phyloP scores from a whole-genome alignment of 2,329 filamentous ascomycete species.

The Camptophora hylomeconis region DNA sequence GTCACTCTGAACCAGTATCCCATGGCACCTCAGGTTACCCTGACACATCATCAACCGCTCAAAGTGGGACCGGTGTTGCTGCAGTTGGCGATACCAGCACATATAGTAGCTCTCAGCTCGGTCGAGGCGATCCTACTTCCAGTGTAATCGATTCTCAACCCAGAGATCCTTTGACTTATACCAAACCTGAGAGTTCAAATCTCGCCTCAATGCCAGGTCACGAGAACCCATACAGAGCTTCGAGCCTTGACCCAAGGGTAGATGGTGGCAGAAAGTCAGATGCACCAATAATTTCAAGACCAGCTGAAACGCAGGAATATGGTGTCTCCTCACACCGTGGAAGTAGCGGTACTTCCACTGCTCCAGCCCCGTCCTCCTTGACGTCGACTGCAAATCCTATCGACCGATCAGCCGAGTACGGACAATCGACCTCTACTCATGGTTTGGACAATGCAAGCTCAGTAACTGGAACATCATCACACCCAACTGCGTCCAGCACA shows the following conservation, averaged over 20 bases:
- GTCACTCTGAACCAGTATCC: neutral
- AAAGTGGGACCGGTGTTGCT: conserved; percentile 2
- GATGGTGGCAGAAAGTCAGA: conserved; percentile 4
- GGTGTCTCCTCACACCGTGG: neutral
- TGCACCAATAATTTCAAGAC: too few relatives aligned
- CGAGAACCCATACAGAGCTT: conserved; percentile 8
- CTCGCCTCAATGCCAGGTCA: conserved; percentile 2
- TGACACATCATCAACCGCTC: neutral
- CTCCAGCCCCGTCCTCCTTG: conserved; percentile 2
- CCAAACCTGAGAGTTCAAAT: conserved; percentile 9
- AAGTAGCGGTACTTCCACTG: conserved; percentile 1
- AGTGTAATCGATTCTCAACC: conserved; percentile 12
- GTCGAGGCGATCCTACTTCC: conserved; percentile 10
- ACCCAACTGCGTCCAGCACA: conserved; percentile 3
- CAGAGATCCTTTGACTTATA: conserved; percentile 13
- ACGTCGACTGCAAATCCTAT: conserved; percentile 6
- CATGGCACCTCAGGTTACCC: neutral
- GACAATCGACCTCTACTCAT: conserved; percentile 1
- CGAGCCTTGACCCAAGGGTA: conserved; percentile 8
- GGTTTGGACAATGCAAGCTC: too few relatives aligned
- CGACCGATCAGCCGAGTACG: conserved; percentile 4
- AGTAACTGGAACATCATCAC: too few relatives aligned
- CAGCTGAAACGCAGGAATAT: neutral
- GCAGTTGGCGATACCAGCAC: conserved; percentile 14
- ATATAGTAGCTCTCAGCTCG: conserved; percentile 11